A percentile compares a stretch with the other conserved stretches of the same genome.
These are phyloP conservation scores for Dendrobium officinale DNA, from an alignment of 106 monocot genomes.

Conservation along the genomic window DNA sequence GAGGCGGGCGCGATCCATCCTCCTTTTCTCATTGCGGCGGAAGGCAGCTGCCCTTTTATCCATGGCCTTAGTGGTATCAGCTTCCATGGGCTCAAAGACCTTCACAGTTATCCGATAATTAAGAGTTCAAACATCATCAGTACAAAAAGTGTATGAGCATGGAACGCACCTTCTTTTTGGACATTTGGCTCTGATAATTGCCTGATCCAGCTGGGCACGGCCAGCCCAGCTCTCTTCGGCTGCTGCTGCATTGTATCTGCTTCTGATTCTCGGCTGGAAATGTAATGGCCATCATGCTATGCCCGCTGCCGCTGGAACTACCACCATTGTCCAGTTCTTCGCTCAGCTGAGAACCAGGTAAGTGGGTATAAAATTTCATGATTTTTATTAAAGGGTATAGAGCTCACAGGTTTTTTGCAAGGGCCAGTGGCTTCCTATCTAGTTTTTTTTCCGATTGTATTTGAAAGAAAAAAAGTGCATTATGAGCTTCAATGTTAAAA, in stretches of 20 bases:
- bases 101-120: background rate
- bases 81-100: conserved; percentile 9
- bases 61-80: conserved; percentile 4
- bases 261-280: background rate
- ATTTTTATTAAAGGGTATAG: too few relatives aligned
- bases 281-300: too few relatives aligned
- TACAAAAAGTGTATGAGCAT: background rate
- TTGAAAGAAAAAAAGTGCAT: too few relatives aligned
- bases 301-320: background rate
- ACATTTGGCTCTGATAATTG: background rate
- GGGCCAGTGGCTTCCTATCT: too few relatives aligned
- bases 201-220: conserved; percentile 7
- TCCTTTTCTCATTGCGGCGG: conserved; percentile 19
- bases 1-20: conserved; percentile 11
- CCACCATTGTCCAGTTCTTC: conserved; percentile 14
- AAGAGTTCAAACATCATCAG: background rate
- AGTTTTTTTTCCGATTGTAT: too few relatives aligned
- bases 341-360: conserved; percentile 14
- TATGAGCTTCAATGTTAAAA: too few relatives aligned
- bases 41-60: conserved; percentile 5
- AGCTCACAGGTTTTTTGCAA: too few relatives aligned
- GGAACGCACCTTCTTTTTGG: conserved; percentile 10
- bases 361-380: background rate
- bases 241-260: background rate
- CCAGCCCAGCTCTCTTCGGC: background rate